Evolutionary conservation across 805 yeast species (phyloP), one percentile per base, ranked within the genome.

Genomic region (Sugiyamaella boreocaroliniensis): DNA sequence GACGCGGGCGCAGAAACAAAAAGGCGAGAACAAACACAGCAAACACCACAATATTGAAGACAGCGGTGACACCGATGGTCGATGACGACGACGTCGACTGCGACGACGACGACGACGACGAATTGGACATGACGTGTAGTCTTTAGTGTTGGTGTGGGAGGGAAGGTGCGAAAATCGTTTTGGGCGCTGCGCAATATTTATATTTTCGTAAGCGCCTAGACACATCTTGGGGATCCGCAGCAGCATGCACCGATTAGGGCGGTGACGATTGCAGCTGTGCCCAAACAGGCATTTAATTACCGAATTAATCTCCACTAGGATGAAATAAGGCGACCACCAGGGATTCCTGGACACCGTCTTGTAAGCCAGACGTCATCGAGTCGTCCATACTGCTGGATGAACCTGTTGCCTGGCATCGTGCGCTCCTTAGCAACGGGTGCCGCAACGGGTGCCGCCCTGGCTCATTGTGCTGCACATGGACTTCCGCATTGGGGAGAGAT

Each of bases 41-140:
- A 64, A 84, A 86, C 4, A 89, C 66, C 9, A 77, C 77, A 52
- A 85, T 80, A 69, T 92, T 88, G 45, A 83, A 73, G 42, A 80
- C 74, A 49, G 89, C 68, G 3, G 97, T 70, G 1, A 96, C 79
- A 44, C 88, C 68, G 45, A 92, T 89, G 58, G 87, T 78, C 59
- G 82, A 81, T 1, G 93, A 83, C 11, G 95, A 86, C 8, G 87
- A 54, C 15, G 57, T 58, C n/a, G 46, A 43, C 16, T 22, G 22
- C 2, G 29, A 14, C 10, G n/a, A 10, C n/a, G 37, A 32, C 2
- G 29, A 14, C 10, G n/a, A 10, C n/a, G 37, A 32, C 37, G 37
- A 32, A 14, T 14, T 32, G 10, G 26, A 22, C 26, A 22, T 22
- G 26, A 6, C 26, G 3, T 22, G 6, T 22, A 22, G 26, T 22